Evolutionary conservation across 352 stramenopile genomes (phyloP).

Genomic region (Pythium angustatum): DNA sequence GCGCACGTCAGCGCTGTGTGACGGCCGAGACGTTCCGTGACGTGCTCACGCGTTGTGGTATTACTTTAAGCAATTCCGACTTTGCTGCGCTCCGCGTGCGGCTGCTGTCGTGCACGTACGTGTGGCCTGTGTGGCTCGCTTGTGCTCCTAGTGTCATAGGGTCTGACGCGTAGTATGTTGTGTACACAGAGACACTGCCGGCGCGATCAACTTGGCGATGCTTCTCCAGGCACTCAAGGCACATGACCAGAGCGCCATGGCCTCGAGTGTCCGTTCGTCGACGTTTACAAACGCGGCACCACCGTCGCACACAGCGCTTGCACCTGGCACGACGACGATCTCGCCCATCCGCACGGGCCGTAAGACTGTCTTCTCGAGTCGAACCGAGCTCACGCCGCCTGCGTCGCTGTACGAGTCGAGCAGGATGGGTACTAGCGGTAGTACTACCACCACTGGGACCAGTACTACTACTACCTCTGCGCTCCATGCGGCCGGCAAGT

Average conservation of each 20-base stretch:
- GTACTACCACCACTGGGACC: neutral
- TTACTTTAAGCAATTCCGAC: constrained; percentile 68
- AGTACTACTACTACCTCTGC: neutral
- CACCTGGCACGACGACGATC: constrained; percentile 27
- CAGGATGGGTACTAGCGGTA: neutral
- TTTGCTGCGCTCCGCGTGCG: constrained; percentile 66
- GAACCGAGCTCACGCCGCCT: constrained; percentile 29
- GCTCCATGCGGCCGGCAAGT: constrained; percentile 60
- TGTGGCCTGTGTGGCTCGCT: neutral
- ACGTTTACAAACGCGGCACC: constrained; percentile 25
- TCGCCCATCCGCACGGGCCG: constrained; percentile 64
- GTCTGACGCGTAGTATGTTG: no score
- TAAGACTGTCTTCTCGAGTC: constrained; percentile 47
- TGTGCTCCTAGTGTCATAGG: no score
- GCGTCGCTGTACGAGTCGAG: constrained; percentile 3
- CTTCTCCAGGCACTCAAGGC: constrained; percentile 53
- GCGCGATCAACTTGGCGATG: constrained; percentile 39
- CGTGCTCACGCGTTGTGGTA: constrained; percentile 53
- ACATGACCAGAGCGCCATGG: constrained; percentile 48
- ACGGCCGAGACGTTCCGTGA: constrained; percentile 66
- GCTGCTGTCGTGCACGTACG: constrained; percentile 61
- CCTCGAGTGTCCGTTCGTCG: constrained; percentile 26
- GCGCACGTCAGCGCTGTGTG: constrained; percentile 51
- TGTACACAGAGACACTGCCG: constrained; percentile 23
- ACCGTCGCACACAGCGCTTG: neutral